These are phyloP conservation scores for Ailanthus altissimus DNA, from an alignment of 345 rosid species.

Conservation along the genomic window DNA sequence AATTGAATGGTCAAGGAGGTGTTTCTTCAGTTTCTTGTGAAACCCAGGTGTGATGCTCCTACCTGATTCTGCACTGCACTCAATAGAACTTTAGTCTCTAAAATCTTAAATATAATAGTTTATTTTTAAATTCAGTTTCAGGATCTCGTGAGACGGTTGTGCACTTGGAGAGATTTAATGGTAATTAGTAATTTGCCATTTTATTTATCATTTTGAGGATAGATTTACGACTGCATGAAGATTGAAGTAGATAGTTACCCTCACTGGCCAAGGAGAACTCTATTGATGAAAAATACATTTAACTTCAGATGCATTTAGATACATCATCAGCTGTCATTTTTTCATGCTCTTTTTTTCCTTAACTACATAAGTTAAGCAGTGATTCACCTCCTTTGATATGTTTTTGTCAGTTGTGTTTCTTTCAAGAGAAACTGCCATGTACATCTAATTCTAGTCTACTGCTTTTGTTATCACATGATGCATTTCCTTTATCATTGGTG, in stretches of 20 bases:
- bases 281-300: not conserved
- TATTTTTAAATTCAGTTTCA: conserved; percentile 46
- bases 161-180: conserved; percentile 96
- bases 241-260: conserved; percentile 9
- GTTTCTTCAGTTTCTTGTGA: conserved; percentile 42
- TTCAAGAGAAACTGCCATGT: conserved; percentile 9
- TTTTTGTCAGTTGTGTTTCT: conserved; percentile 9
- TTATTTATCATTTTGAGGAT: conserved; percentile 15
- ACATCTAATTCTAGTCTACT: not conserved
- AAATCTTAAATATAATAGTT: conserved; percentile 10
- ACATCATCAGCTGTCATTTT: not conserved
- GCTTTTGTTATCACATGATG: not conserved
- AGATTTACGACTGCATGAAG: not conserved
- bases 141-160: conserved; percentile 74
- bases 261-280: conserved; percentile 12
- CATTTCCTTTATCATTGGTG: conserved; percentile 1
- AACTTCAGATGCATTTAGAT: not conserved
- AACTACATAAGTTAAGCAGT: not conserved
- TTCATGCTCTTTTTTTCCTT: not conserved
- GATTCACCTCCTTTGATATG: not conserved
- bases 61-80: not conserved
- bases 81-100: not conserved
- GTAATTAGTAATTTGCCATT: conserved; percentile 43
- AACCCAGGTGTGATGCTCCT: conserved; percentile 51
- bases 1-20: conserved; percentile 54